These are phyloP conservation scores for Phytophthora niederhauseri DNA, from an alignment of 352 stramenopile species.

Conservation along the genomic window DNA sequence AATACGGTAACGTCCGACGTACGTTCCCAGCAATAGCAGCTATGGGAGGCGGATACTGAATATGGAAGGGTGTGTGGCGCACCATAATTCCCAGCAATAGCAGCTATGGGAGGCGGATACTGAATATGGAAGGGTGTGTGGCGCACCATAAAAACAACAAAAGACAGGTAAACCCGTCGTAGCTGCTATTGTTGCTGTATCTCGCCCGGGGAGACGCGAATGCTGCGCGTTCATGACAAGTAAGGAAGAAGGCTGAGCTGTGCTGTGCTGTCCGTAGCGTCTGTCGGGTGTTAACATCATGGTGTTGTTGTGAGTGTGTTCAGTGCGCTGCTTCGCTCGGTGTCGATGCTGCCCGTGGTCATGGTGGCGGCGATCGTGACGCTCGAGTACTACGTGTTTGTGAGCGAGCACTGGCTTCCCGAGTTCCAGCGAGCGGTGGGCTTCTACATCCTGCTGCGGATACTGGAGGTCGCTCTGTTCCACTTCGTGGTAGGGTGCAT, in stretches of 20 bases:
- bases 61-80: constrained; percentile 3
- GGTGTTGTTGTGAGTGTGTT: not conserved
- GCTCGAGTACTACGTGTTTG: constrained; percentile 77
- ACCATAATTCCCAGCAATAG: not conserved
- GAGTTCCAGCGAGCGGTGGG: constrained; percentile 30
- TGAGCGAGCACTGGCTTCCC: constrained; percentile 56
- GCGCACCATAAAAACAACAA: not conserved
- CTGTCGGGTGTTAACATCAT: not conserved
- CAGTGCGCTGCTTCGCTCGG: constrained; percentile 65
- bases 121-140: constrained; percentile 7
- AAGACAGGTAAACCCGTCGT: not conserved
- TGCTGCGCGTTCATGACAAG: constrained; percentile 83
- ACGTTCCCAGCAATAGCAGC: constrained; percentile 4
- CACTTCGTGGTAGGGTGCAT: constrained; percentile 60
- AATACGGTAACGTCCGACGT: constrained; percentile 36
- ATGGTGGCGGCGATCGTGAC: constrained; percentile 63
- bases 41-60: constrained; percentile 1
- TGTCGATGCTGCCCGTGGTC: constrained; percentile 66
- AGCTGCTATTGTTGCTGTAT: not conserved
- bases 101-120: not conserved
- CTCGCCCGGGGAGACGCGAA: constrained; percentile 23
- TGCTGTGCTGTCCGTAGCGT: not conserved
- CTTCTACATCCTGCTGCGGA: constrained; percentile 24
- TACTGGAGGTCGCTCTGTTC: constrained; percentile 58
- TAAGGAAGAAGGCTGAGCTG: constrained; percentile 18